A percentile compares a stretch with the other conserved stretches of the same genome.
Evolutionary conservation across 352 stramenopile species (phyloP).

Genomic region (Phytophthora pluvialis): DNA sequence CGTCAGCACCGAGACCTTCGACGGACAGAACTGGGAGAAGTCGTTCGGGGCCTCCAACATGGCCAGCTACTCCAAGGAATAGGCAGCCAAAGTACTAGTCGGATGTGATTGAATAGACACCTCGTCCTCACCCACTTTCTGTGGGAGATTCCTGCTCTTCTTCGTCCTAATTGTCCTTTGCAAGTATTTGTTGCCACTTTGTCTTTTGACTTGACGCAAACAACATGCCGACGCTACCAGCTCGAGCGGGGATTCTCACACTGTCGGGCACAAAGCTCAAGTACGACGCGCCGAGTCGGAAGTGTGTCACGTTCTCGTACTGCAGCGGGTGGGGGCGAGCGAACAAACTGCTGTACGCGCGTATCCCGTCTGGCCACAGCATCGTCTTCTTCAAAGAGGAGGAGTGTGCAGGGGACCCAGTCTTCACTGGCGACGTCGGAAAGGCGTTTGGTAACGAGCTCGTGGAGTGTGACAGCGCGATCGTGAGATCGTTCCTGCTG

Average conservation of each 20-base stretch:
- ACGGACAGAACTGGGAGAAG: constrained; percentile 79
- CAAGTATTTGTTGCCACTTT: background rate
- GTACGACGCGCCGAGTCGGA: background rate
- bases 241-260: background rate
- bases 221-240: background rate
- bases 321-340: background rate
- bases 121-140: background rate
- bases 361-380: background rate
- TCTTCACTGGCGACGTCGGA: background rate
- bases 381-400: background rate
- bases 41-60: constrained; percentile 21
- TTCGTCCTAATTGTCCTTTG: background rate
- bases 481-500: background rate
- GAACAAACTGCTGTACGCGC: background rate
- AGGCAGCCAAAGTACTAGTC: background rate
- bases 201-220: background rate
- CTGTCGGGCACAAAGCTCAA: background rate
- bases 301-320: background rate
- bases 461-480: background rate
- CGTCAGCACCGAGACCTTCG: constrained; percentile 69
- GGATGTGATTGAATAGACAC: no score
- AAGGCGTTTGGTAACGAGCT: background rate
- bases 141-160: no score
- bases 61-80: constrained; percentile 24
- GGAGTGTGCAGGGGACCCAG: background rate